A percentile compares a stretch with the other conserved stretches of the same genome.
phyloP scores from a whole-genome alignment of 495 filamentous ascomycete genomes.

The Penicillium parvum region DNA sequence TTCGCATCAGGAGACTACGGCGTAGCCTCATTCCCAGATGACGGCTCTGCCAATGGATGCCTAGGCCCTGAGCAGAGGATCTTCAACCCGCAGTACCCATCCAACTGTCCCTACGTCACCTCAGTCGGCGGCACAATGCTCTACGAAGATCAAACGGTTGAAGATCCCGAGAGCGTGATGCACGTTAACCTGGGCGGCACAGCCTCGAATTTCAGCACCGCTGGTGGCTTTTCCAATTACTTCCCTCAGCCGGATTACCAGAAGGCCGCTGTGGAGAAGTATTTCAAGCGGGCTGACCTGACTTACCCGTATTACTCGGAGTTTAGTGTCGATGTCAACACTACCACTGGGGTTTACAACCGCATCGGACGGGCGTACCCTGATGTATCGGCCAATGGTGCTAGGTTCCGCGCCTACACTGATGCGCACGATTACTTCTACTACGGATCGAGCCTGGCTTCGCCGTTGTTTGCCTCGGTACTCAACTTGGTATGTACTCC shows the following conservation, averaged over 20 bases:
- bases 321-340: slow-evolving; percentile 33
- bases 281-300: slow-evolving; percentile 45
- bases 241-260: slow-evolving; percentile 60
- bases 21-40: slow-evolving; percentile 43
- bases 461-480: slow-evolving; percentile 53
- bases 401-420: slow-evolving; percentile 45
- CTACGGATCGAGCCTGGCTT: slow-evolving; percentile 53
- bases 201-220: slow-evolving; percentile 46
- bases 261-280: slow-evolving; percentile 43
- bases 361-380: slow-evolving; percentile 58
- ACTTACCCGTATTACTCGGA: slow-evolving; percentile 37
- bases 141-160: slow-evolving; percentile 33
- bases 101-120: slow-evolving; percentile 51
- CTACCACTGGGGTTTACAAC: slow-evolving; percentile 51
- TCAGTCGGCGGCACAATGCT: slow-evolving; percentile 49
- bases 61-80: slow-evolving; percentile 38
- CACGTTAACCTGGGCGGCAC: slow-evolving; percentile 25
- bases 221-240: slow-evolving; percentile 67
- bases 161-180: slow-evolving; percentile 41
- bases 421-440: slow-evolving; percentile 34
- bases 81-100: slow-evolving; percentile 48
- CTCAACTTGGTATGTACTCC: slow-evolving; percentile 35
- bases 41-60: slow-evolving; percentile 29
- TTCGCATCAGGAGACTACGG: slow-evolving; percentile 59
- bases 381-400: slow-evolving; percentile 60